Percentiles rank a stretch among this genome's conserved stretches.
phyloP scores from a whole-genome alignment of 768 basidiomycete species.

The Cystobasidium tubakii region DNA sequence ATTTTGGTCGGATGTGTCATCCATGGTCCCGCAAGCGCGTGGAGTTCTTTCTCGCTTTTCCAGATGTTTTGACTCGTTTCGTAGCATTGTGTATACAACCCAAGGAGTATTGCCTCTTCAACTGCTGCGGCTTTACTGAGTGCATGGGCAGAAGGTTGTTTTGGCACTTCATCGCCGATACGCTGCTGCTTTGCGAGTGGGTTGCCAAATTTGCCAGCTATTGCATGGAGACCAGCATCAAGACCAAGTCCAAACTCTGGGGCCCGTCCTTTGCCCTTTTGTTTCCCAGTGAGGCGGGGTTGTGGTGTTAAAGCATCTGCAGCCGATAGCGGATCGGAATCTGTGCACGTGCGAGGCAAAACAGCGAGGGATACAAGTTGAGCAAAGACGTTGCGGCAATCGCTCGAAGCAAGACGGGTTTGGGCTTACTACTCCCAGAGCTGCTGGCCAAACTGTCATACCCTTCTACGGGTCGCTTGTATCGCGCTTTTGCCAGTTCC shows the following conservation, averaged over 20 bases:
- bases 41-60: neutral
- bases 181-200: neutral
- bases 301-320: neutral
- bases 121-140: neutral
- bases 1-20: neutral
- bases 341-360: neutral
- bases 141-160: neutral
- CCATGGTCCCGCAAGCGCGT: neutral
- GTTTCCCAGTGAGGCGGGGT: neutral
- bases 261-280: neutral
- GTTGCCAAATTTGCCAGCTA: neutral
- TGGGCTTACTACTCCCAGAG: neutral
- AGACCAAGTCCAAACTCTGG: no score
- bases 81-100: slow-evolving; percentile 14
- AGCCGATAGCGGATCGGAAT: neutral
- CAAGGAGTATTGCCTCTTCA: slow-evolving; percentile 1
- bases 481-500: neutral
- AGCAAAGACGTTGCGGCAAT: no score
- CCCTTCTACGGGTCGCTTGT: neutral
- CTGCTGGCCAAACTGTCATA: slow-evolving; percentile 6
- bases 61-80: slow-evolving; percentile 10
- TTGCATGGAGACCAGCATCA: neutral
- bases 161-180: neutral
- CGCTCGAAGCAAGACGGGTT: neutral
- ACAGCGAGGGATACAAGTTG: neutral